Evolutionary conservation across 129 eudicot species (phyloP).

Genomic region (Sambucus nigra): DNA sequence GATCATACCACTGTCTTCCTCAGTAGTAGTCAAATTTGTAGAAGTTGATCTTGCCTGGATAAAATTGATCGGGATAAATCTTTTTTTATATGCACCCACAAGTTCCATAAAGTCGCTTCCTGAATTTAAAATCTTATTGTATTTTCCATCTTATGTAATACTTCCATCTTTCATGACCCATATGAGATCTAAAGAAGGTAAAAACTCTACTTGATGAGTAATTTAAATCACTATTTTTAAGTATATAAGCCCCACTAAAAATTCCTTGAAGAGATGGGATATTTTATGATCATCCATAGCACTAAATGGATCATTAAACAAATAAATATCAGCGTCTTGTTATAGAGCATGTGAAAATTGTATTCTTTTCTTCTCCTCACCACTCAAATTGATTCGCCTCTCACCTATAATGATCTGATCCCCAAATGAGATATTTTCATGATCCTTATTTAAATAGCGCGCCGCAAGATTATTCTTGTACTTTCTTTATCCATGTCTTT

Average conservation of each 20-base stretch:
- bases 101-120: constrained; percentile 84
- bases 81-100: constrained; percentile 70
- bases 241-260: constrained; percentile 50
- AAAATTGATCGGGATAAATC: constrained; percentile 56
- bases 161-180: constrained; percentile 82
- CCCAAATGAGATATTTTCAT: constrained; percentile 68
- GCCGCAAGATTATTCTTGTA: constrained; percentile 73
- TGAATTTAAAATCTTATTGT: constrained; percentile 50
- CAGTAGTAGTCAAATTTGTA: constrained; percentile 1
- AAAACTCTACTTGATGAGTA: constrained; percentile 93
- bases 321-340: constrained; percentile 79
- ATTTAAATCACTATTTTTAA: constrained; percentile 76
- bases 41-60: constrained; percentile 10
- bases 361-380: constrained; percentile 93
- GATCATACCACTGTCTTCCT: constrained; percentile 2
- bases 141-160: constrained; percentile 74
- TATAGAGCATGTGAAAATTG: constrained; percentile 91
- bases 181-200: constrained; percentile 80
- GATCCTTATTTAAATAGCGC: constrained; percentile 71
- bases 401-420: constrained; percentile 90
- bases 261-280: constrained; percentile 74
- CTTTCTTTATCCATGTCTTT: constrained; percentile 47
- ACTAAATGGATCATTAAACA: constrained; percentile 92
- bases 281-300: constrained; percentile 97
- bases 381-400: constrained; percentile 92